Evolutionary conservation across 129 eudicot genomes (phyloP).

Genomic region (Dittrichia graveolens): DNA sequence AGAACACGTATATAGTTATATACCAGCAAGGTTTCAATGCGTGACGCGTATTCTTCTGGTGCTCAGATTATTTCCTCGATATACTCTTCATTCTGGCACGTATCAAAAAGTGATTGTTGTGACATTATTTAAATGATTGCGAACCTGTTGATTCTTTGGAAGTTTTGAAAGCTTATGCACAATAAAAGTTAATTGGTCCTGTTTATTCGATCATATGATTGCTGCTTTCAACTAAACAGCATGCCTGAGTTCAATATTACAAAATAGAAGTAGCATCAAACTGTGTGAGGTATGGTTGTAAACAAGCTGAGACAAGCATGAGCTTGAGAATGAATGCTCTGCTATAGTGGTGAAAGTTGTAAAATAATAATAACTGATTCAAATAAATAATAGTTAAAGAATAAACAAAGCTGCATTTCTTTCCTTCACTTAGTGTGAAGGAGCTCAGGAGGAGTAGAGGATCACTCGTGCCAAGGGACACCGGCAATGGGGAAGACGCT

Average conservation of each 20-base stretch:
- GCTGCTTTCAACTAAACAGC: not conserved
- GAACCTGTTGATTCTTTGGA: not conserved
- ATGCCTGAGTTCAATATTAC: not conserved
- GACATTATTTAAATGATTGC: slow-evolving; percentile 2
- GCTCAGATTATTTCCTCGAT: slow-evolving; percentile 2
- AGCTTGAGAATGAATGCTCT: not conserved
- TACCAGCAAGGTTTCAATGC: not conserved
- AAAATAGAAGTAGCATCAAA: not conserved
- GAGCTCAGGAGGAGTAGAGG: no score
- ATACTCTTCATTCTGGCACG: slow-evolving; percentile 17
- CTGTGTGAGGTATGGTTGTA: not conserved
- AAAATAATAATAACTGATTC: no score
- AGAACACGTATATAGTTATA: not conserved
- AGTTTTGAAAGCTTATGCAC: not conserved
- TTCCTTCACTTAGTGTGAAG: no score
- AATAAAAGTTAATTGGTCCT: not conserved
- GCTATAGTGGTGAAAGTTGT: no score
- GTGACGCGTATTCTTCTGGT: slow-evolving; percentile 23
- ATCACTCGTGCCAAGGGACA: no score
- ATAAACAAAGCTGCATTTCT: no score
- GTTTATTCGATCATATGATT: not conserved
- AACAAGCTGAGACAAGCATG: not conserved
- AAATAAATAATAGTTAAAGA: no score
- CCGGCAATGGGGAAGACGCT: no score
- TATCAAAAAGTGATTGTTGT: slow-evolving; percentile 23